These are phyloP conservation scores for Mangifera indica DNA, from an alignment of 345 rosid species.

Conservation along the genomic window DNA sequence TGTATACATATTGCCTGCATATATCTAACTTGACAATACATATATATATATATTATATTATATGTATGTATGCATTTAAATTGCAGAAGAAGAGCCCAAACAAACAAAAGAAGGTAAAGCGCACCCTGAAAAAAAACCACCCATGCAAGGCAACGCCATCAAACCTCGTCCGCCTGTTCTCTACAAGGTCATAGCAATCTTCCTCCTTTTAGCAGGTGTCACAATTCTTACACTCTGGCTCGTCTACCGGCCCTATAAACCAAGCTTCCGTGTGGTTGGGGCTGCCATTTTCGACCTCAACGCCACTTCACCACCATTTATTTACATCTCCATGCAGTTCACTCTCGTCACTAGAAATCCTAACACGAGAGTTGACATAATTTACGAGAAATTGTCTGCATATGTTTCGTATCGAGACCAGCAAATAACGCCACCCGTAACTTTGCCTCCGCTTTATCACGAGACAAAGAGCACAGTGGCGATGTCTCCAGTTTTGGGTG, in stretches of 20 bases:
- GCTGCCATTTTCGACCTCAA: slow-evolving; percentile 78
- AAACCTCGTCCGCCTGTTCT: slow-evolving; percentile 13
- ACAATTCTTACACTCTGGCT: slow-evolving; percentile 59
- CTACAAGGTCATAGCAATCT: slow-evolving; percentile 28
- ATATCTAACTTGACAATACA: neutral
- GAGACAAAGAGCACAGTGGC: slow-evolving; percentile 54
- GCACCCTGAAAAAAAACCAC: neutral
- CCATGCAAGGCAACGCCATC: too few species aligned
- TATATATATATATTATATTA: neutral
- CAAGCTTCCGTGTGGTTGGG: slow-evolving; percentile 61
- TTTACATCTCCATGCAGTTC: slow-evolving; percentile 81
- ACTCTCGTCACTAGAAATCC: slow-evolving; percentile 72
- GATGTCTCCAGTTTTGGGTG: slow-evolving; percentile 73
- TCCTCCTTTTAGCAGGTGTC: slow-evolving; percentile 62
- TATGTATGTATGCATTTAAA: neutral
- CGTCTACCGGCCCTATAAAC: slow-evolving; percentile 77
- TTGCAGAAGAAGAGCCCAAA: slow-evolving; percentile 17
- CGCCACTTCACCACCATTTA: slow-evolving; percentile 54
- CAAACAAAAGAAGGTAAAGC: too few species aligned
- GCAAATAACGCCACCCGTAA: slow-evolving; percentile 54
- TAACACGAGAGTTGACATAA: slow-evolving; percentile 54
- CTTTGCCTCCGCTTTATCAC: slow-evolving; percentile 58
- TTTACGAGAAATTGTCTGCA: slow-evolving; percentile 57
- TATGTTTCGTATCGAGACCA: slow-evolving; percentile 67
- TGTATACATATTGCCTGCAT: neutral